Base-by-base conservation (phyloP, 805 yeast genomes). In the Blastobotrys robertii region DNA sequence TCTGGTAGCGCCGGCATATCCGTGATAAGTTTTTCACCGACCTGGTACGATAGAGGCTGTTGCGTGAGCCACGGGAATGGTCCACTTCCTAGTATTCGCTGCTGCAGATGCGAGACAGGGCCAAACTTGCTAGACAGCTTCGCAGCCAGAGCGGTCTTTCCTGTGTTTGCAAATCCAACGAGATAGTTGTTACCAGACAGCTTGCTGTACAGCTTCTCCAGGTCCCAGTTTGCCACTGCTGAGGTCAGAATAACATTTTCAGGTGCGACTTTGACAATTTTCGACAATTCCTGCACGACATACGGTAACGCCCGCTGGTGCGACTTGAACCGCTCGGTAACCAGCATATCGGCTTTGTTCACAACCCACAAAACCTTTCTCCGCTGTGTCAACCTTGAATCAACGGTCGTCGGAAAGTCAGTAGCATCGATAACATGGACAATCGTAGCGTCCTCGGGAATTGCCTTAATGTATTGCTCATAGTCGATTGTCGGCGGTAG, bases 101-200 rank as follows among this genome's bases (percentile, higher is more conserved):
- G 3, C 13, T 6, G 38, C 14, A 33, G 15, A 14, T 39, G 19
- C 5, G 38, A 13, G n/a, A 34, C n/a, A n/a, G 22, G 14, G 13
- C 80, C 87, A 54, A 81, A 78, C 32, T 81, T 73, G 53, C 88
- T 65, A 60, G 79, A 80, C 25, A 84, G 60, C 0, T 87, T 82
- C 52, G 77, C 62, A 0, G 88, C 79, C 50, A 86, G 69, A 0
- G 86, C 72, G 0, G 92, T 79, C 53, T 85, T 85, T 47, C 96
- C 96, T 2, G 90, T 86, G 53, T 94, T 94, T 1, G 95, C 84
- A 59, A 92, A 72, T 15, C 96, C 97, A 38, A 86, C 90, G 56
- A 87, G 50, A 37, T 48, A 57, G 30, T 56, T 52, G 6, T 44
- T 50, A 8, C 43, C 44, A 0, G 67, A 66, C 6, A 81, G 53